Evolutionary conservation across 202 grass and related monocot species (phyloP).

Genomic region (Zizania palustris): DNA sequence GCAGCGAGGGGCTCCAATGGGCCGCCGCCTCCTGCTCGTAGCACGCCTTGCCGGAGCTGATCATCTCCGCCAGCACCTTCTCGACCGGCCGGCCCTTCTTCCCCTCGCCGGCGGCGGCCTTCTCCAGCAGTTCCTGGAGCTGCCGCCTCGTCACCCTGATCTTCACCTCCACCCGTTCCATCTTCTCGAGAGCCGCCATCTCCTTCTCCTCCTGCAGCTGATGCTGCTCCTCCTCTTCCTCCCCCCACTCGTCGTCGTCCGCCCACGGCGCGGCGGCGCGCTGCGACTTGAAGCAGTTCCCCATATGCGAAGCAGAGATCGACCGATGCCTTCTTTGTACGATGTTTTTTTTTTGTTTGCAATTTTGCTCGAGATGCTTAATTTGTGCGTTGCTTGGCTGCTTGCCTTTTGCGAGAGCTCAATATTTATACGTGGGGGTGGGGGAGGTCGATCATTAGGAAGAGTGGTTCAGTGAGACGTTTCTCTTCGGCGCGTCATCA

Average conservation of each 20-base stretch:
- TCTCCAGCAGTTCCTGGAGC: conserved; percentile 58
- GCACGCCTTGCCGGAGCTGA: conserved; percentile 45
- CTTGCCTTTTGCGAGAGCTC: conserved; percentile 12
- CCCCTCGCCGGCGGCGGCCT: conserved; percentile 20
- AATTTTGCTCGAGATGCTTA: background rate
- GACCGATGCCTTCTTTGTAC: background rate
- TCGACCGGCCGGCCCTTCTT: conserved; percentile 38
- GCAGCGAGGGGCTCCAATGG: conserved; percentile 49
- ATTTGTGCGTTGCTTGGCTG: background rate
- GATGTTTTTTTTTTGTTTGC: too few relatives aligned
- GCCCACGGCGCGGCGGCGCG: conserved; percentile 43
- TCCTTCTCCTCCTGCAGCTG: background rate
- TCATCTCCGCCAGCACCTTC: conserved; percentile 46
- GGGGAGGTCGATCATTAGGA: too few relatives aligned
- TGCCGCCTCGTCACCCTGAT: conserved; percentile 54
- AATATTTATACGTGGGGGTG: conserved; percentile 35
- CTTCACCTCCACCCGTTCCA: conserved; percentile 43
- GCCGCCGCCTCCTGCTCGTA: conserved; percentile 17
- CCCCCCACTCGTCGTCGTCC: conserved; percentile 57
- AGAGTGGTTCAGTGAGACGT: background rate
- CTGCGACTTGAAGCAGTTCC: conserved; percentile 51
- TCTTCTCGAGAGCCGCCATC: background rate
- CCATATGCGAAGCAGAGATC: conserved; percentile 32
- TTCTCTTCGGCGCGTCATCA: background rate
- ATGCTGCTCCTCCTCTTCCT: background rate